These are phyloP conservation scores for Pseudotsuga menziesii DNA, from an alignment of 75 land plant genomes.

Conservation along the genomic window DNA sequence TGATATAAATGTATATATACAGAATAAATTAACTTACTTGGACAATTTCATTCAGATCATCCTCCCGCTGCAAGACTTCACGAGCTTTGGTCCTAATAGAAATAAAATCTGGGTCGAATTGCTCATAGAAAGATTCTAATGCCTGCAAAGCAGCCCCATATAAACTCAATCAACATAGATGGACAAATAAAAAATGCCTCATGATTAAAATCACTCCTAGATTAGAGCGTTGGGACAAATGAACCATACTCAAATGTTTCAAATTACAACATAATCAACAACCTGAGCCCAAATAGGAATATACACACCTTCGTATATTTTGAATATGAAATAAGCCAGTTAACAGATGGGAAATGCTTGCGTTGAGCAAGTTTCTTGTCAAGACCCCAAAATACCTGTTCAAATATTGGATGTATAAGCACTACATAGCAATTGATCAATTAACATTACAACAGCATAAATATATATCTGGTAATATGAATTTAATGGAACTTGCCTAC, in stretches of 20 bases:
- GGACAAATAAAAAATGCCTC: neutral
- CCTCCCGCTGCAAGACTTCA: slow-evolving; percentile 98
- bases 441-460: neutral
- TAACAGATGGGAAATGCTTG: slow-evolving; percentile 99
- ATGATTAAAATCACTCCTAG: neutral
- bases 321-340: slow-evolving; percentile 99
- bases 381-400: slow-evolving; percentile 99
- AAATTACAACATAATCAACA: neutral
- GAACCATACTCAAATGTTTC: neutral
- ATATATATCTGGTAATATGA: neutral
- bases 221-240: neutral
- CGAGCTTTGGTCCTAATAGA: slow-evolving; percentile 98
- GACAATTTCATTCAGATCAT: slow-evolving; percentile 99
- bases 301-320: slow-evolving; percentile 78
- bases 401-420: neutral
- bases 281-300: neutral
- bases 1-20: neutral
- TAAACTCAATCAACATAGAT: neutral
- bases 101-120: slow-evolving; percentile 92
- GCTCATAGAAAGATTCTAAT: slow-evolving; percentile 91
- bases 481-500: neutral
- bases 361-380: slow-evolving; percentile 99
- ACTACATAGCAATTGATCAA: neutral
- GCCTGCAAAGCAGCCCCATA: slow-evolving; percentile 53
- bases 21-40: slow-evolving; percentile 55